A percentile compares a stretch with the other conserved stretches of the same genome.
Evolutionary conservation across 805 yeast genomes (phyloP).

Genomic region (Kodamaea restingae): DNA sequence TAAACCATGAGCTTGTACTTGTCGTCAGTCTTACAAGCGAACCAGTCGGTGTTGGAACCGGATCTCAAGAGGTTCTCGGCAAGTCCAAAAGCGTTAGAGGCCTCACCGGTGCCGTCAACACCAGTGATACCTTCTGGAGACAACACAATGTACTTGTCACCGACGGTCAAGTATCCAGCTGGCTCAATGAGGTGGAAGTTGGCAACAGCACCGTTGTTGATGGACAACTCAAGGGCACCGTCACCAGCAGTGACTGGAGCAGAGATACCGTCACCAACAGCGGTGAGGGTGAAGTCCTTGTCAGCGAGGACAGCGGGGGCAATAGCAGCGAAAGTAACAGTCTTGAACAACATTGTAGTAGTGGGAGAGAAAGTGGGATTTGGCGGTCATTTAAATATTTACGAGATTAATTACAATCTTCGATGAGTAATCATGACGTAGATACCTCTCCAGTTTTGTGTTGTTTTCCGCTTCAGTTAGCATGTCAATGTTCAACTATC

Average conservation of each 20-base stretch:
- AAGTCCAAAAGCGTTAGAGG: constrained; percentile 26
- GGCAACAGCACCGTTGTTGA: constrained; percentile 15
- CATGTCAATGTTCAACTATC: no score
- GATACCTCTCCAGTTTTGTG: no score
- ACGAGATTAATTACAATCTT: no score
- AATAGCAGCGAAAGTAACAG: constrained; percentile 19
- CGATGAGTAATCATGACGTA: no score
- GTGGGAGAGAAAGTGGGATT: not conserved
- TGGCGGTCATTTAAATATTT: no score
- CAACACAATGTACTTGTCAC: constrained; percentile 17
- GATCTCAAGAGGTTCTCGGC: constrained; percentile 24
- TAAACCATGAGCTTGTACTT: constrained; percentile 13
- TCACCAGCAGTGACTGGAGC: constrained; percentile 15
- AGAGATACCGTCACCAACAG: constrained; percentile 23
- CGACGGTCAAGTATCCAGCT: constrained; percentile 22
- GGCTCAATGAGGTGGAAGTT: constrained; percentile 27
- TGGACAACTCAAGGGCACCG: constrained; percentile 7
- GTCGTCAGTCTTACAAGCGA: constrained; percentile 21
- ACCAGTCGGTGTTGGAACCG: constrained; percentile 18
- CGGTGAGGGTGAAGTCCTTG: constrained; percentile 26
- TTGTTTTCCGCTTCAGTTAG: no score
- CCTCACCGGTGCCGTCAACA: constrained; percentile 13
- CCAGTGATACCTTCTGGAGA: constrained; percentile 16
- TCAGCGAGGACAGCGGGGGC: constrained; percentile 28
- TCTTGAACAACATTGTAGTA: constrained; percentile 12